Conservation (phyloP, 345 rosid species). For the Salix purpurea region DNA sequence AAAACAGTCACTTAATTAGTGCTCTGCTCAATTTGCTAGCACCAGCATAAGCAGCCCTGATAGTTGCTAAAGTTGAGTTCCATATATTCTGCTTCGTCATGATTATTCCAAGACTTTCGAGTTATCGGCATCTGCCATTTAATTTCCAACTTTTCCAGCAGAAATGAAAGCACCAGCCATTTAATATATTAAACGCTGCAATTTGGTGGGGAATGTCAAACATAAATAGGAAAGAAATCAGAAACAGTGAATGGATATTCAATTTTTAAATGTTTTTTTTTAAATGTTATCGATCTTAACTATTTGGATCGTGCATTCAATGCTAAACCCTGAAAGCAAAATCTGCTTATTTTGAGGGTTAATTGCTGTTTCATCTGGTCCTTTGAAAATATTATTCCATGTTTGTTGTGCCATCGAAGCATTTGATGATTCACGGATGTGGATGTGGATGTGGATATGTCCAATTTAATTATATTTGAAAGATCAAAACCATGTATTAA, state of each 20-base stretch:
- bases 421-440: neutral
- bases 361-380: neutral
- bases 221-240: neutral
- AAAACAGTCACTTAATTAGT: too few relatives aligned
- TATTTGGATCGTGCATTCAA: too few relatives aligned
- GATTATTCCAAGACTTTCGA: slow-evolving; percentile 5
- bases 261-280: too few relatives aligned
- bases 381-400: neutral
- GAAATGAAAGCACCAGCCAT: neutral
- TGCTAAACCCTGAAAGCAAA: too few relatives aligned
- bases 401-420: neutral
- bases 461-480: neutral
- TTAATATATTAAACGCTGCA: neutral
- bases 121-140: slow-evolving; percentile 1
- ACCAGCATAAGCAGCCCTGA: neutral
- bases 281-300: too few relatives aligned
- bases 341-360: too few relatives aligned
- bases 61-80: neutral
- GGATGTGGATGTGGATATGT: neutral
- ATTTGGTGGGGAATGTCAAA: slow-evolving; percentile 18
- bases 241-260: too few relatives aligned
- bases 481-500: neutral
- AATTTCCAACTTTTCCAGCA: neutral
- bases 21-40: neutral
- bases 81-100: slow-evolving; percentile 6